Base-by-base conservation (phyloP, 345 rosid species). In the Microthlaspi erraticum region DNA sequence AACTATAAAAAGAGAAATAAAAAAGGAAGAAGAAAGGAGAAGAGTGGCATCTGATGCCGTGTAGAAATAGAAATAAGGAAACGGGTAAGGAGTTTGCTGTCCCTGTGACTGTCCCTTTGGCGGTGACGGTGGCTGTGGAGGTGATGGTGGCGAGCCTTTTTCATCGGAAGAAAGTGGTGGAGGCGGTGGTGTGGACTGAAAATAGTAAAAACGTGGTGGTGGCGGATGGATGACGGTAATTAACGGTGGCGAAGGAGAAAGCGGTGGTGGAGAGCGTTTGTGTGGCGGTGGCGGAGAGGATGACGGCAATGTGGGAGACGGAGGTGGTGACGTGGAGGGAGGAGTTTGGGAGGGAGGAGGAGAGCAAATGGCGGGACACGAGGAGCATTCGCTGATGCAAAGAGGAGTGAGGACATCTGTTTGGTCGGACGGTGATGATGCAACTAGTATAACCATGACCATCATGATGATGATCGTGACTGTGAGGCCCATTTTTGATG, bases 311-410 rank as follows among this genome's bases (percentile, higher is more conserved):
- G 64, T 5, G 2, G 76, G 57, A 41, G 76, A 20, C 13, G 66
- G 68, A 23, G 65, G 64, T 34, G 74, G 60, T 13, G 76, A 54
- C 16, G 69, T 16, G 52, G 79, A 51, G 10, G 69, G 69, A 20
- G 70, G 41, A 0, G 79, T 62, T 18, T 49, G 31, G 0, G 77
- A 56, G 0, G 78, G 79, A 0, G 80, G 72, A 18, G 80, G 64
- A 62, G 79, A 77, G 58, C 80, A 77, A 51, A 77, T 65, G 49
- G 72, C 18, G 3, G 80, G 80, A 71, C 80, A 77, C 8, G 80
- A 64, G 31, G 80, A 57, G 52, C 80, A 77, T 51, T 77, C 77
- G 14, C 80, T 77, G 37, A 77, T 70, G 80, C 80, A 77, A 58
- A 77, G 73, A 34, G 76, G 72, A 9, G 76, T 56, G n/a, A 63